Conservation (phyloP, 2,329 filamentous ascomycete species). For the Fusarium sp. region DNA sequence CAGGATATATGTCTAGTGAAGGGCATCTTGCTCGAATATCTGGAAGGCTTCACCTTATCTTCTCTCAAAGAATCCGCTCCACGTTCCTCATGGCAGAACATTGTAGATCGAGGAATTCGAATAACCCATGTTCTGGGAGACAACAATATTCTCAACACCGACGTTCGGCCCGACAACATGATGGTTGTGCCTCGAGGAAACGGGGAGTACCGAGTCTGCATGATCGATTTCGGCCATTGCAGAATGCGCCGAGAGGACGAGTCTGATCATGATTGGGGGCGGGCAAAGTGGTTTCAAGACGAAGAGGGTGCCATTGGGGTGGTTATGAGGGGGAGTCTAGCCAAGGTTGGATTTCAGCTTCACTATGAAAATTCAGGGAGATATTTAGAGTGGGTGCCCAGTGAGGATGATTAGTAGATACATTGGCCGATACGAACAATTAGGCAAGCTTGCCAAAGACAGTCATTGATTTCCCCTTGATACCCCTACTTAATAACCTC, state of each 20-base stretch:
- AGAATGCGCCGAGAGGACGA: slow-evolving; percentile 33
- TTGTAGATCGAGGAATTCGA: slow-evolving; percentile 35
- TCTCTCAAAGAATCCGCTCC: slow-evolving; percentile 5
- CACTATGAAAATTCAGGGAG: slow-evolving; percentile 6
- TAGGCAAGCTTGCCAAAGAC: not conserved
- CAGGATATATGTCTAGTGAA: slow-evolving; percentile 13
- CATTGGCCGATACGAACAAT: not conserved
- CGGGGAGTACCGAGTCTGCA: slow-evolving; percentile 27
- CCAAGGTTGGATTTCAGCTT: slow-evolving; percentile 25
- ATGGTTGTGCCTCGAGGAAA: slow-evolving; percentile 15
- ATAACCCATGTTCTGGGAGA: slow-evolving; percentile 38
- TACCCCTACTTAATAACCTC: not conserved
- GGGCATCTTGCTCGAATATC: slow-evolving; percentile 38
- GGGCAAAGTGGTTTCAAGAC: slow-evolving; percentile 32
- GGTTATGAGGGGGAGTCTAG: slow-evolving; percentile 25
- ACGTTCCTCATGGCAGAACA: slow-evolving; percentile 19
- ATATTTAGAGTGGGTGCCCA: slow-evolving; percentile 17
- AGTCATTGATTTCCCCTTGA: not conserved
- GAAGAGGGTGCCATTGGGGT: slow-evolving; percentile 39
- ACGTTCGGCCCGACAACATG: slow-evolving; percentile 42
- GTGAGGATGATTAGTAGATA: not conserved
- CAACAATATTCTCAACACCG: slow-evolving; percentile 38
- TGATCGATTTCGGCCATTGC: slow-evolving; percentile 43
- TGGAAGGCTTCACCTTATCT: slow-evolving; percentile 28
- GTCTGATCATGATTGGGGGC: slow-evolving; percentile 35